Base-by-base conservation (phyloP, 2,329 filamentous ascomycete species). In the Colletotrichum orbiculare region DNA sequence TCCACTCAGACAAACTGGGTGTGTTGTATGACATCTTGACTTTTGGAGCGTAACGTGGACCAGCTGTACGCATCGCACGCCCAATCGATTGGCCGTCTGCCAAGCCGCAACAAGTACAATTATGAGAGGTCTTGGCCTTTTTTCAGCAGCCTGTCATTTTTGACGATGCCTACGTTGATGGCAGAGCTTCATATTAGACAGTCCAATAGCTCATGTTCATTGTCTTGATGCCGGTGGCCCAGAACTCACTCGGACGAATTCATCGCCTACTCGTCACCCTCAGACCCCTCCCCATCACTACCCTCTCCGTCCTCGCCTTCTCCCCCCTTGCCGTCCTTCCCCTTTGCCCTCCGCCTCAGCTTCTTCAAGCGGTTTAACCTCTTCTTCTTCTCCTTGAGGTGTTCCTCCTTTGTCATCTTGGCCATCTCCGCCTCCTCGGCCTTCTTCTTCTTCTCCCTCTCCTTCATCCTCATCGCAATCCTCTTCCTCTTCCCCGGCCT, bases 361-460 rank as follows among this genome's bases (percentile, higher is more conserved):
- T 89, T 89, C 78, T 86, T 88, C 69, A 83, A 74, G 62, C 85
- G 76, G 69, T 90, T 90, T 68, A 87, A 72, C 68, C 86, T 80
- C 76, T 87, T 87, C 78, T 87, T 88, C 80, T 89, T 89, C 60
- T 88, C 85, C 69, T 79, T 82, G 37, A 88, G 68, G 53, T 84
- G 82, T 68, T 87, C 82, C 71, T 87, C 86, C 74, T 87, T 89
- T 15, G 79, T 78, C 67, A 78, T 68, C 53, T 76, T 69, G 59
- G 79, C 76, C 68, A 77, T 79, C 67, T 74, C 78, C 34, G 72
- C 75, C 5, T 72, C 75, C 62, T 79, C 72, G 37, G 79, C 78
- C 62, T 73, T 78, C 68, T 81, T 78, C 69, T 76, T 78, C 56
- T 74, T 76, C 7, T 73, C 77, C 71, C 81, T 81, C 37, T 78